Conservation (phyloP, 139 green algal genomes). For the Coccomyxa sp. region DNA sequence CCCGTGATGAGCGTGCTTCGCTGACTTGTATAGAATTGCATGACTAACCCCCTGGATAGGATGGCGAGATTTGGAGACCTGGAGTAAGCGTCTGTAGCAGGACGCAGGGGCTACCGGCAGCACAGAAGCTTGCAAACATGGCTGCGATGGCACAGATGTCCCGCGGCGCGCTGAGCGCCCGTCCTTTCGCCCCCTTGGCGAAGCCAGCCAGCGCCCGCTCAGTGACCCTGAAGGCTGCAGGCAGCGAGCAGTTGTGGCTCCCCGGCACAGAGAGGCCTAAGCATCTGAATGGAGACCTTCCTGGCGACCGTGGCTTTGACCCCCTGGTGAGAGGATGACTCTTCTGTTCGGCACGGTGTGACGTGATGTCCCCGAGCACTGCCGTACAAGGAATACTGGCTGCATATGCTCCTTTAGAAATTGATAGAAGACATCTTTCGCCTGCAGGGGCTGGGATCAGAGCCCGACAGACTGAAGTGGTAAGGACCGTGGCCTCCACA, state of each 20-base stretch:
- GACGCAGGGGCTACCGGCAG: too few relatives aligned
- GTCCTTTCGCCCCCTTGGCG: neutral
- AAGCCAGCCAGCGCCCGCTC: neutral
- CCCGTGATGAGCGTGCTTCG: too few relatives aligned
- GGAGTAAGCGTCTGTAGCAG: too few relatives aligned
- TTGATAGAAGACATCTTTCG: neutral
- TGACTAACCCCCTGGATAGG: too few relatives aligned
- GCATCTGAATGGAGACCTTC: slow-evolving; percentile 23
- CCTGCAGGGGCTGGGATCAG: slow-evolving; percentile 13
- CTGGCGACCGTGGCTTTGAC: slow-evolving; percentile 38
- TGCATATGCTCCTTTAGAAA: neutral
- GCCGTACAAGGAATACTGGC: neutral
- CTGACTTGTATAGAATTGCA: too few relatives aligned
- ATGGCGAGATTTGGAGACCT: too few relatives aligned
- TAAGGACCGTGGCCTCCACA: neutral
- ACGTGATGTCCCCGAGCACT: neutral
- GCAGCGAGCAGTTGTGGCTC: slow-evolving; percentile 20
- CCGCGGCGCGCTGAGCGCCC: neutral
- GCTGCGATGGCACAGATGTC: neutral
- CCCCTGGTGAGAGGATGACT: too few relatives aligned
- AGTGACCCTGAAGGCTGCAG: neutral
- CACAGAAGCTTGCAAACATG: too few relatives aligned
- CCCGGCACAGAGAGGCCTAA: slow-evolving; percentile 18
- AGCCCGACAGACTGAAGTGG: slow-evolving; percentile 18
- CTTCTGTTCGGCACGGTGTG: too few relatives aligned